A percentile compares a stretch with the other conserved stretches of the same genome.
Conservation (phyloP, 169 alveolate genomes). For the Babesia sp. region DNA sequence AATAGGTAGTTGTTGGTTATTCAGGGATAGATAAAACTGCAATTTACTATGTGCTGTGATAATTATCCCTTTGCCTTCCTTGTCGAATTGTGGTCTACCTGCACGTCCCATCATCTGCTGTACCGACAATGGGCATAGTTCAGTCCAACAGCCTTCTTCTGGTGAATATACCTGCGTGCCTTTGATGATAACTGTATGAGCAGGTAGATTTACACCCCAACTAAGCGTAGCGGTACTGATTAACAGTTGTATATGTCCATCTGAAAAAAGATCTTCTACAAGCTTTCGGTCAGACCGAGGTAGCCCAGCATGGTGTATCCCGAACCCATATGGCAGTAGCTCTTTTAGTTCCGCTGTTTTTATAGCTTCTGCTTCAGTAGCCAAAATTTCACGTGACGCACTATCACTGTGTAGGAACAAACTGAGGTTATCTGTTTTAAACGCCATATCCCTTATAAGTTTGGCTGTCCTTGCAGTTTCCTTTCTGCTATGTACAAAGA, state of each 20-base stretch:
- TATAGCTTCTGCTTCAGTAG: conserved; percentile 86
- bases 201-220: conserved; percentile 99
- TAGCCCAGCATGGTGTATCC: conserved; percentile 99
- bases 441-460: conserved; percentile 88
- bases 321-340: conserved; percentile 96
- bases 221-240: conserved; percentile 99
- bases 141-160: conserved; percentile 96
- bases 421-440: conserved; percentile 82
- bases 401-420: conserved; percentile 86
- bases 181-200: conserved; percentile 98
- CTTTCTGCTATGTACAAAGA: conserved; percentile 98
- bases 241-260: conserved; percentile 93
- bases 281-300: conserved; percentile 94
- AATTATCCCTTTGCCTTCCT: conserved; percentile 97
- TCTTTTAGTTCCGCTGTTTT: conserved; percentile 91
- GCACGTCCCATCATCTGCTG: conserved; percentile 99
- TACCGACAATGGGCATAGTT: conserved; percentile 97
- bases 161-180: conserved; percentile 99
- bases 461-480: conserved; percentile 97
- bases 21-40: conserved; percentile 93
- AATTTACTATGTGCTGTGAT: conserved; percentile 94
- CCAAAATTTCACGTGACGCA: conserved; percentile 89
- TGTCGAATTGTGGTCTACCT: conserved; percentile 99
- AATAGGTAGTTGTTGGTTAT: conserved; percentile 96
- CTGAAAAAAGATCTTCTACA: conserved; percentile 97